phyloP scores from a whole-genome alignment of 2,329 filamentous ascomycete genomes.

The Didymella lethalis region DNA sequence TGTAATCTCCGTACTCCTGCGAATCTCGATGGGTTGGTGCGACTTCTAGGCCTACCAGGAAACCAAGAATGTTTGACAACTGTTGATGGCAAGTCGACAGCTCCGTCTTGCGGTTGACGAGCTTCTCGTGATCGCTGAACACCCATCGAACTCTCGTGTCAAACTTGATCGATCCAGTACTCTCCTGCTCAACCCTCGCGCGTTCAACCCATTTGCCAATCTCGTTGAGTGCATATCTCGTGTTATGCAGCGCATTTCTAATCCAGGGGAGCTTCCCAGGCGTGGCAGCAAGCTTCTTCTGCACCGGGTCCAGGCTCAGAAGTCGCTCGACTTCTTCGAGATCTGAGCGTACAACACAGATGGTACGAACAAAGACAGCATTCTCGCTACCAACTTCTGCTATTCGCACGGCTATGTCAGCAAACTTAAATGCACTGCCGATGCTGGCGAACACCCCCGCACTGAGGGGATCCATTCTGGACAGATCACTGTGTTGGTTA shows the following conservation, averaged over 20 bases:
- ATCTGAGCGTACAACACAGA: slow-evolving; percentile 34
- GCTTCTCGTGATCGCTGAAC: slow-evolving; percentile 36
- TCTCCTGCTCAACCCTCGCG: slow-evolving; percentile 27
- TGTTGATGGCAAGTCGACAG: slow-evolving; percentile 37
- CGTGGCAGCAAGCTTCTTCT: slow-evolving; percentile 20
- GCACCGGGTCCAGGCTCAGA: slow-evolving; percentile 20
- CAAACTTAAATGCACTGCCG: slow-evolving; percentile 35
- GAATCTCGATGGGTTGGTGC: neutral
- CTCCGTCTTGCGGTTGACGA: slow-evolving; percentile 32
- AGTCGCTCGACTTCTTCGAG: slow-evolving; percentile 34
- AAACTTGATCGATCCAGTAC: slow-evolving; percentile 29
- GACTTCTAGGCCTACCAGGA: slow-evolving; percentile 30
- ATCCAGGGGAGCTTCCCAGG: slow-evolving; percentile 35
- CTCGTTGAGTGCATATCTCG: slow-evolving; percentile 32
- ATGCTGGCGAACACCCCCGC: slow-evolving; percentile 29
- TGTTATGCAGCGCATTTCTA: slow-evolving; percentile 27
- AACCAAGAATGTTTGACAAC: slow-evolving; percentile 33
- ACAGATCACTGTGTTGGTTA: neutral
- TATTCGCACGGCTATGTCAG: slow-evolving; percentile 32
- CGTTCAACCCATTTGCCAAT: slow-evolving; percentile 39
- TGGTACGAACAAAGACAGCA: slow-evolving; percentile 37
- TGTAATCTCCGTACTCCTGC: neutral
- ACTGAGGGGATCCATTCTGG: slow-evolving; percentile 27
- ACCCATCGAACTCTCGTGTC: slow-evolving; percentile 34
- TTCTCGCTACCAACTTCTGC: slow-evolving; percentile 36